Evolutionary conservation across 805 yeast species (phyloP), one percentile per base, ranked within the genome.

Genomic region (Starmerella sirachaensis): DNA sequence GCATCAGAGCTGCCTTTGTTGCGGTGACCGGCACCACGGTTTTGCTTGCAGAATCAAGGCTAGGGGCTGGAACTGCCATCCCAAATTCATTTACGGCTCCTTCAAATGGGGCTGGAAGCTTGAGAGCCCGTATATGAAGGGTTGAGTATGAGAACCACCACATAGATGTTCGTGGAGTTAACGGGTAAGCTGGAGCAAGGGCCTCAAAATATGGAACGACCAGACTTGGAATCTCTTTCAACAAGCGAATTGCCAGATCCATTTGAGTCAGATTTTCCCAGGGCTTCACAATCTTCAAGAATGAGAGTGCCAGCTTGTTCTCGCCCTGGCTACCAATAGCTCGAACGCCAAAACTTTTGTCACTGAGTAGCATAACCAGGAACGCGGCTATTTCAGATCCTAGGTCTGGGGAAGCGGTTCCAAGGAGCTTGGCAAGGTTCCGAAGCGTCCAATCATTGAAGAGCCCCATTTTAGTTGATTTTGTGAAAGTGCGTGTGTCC

Each of bases 121-220:
- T 64, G n/a, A 82, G 65, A 5, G 81, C 64, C 40, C 73, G 71
- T 1, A 76, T 65, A 31, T 77, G 59, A 2, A 83, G 56, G 18
- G 77, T 62, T 1, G 83, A 70, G 57, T 72, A 78, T 6, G 91
- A 80, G 32, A 84, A 65, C 85, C 93, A 86, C 61, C 79, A 83
- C 10, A 88, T 76, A 1, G 88, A 66, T 39, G 79, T 60, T 33
- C 76, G 72, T 0, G 96, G 94, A 43, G 81, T 93, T 52, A 81
- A 78, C 46, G 74, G 66, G 21, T 47, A 48, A 11, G 51, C 38
- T 6, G 42, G 43, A 4, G 46, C 45, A 22, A 53, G 19, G 25
- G 28, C 32, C 3, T 47, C 49, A 36, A 57, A 47, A 48, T 78
- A 86, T 1, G 85, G 80, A 1, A 83, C 75, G 1, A 81, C 66